Evolutionary conservation across 768 basidiomycete species (phyloP).

Genomic region (Cytidiella melzeri): DNA sequence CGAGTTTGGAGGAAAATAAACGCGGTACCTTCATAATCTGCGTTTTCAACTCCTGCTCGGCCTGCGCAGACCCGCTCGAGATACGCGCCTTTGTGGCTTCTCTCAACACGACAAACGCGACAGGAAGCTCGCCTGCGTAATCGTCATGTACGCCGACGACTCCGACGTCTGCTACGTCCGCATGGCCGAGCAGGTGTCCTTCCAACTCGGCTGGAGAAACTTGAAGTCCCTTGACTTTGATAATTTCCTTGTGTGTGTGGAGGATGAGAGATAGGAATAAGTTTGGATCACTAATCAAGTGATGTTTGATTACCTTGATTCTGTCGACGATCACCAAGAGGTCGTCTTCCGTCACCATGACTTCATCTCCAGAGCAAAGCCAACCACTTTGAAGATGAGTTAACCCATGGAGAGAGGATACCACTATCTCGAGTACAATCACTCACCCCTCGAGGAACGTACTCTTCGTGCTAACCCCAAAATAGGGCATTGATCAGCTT

Average conservation of each 20-base stretch:
- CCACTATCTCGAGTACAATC: too few species aligned
- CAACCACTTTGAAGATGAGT: slow-evolving; percentile 42
- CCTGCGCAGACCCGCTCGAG: slow-evolving; percentile 26
- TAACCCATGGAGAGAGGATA: too few species aligned
- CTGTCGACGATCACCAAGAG: slow-evolving; percentile 68
- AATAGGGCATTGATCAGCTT: slow-evolving; percentile 17
- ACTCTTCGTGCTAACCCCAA: slow-evolving; percentile 47
- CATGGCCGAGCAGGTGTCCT: slow-evolving; percentile 28
- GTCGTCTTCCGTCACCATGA: slow-evolving; percentile 48
- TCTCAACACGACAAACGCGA: slow-evolving; percentile 61
- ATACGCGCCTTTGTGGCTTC: slow-evolving; percentile 30
- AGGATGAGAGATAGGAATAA: neutral
- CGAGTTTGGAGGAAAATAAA: neutral
- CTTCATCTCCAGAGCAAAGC: slow-evolving; percentile 69
- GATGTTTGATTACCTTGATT: slow-evolving; percentile 44
- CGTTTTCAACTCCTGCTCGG: slow-evolving; percentile 31
- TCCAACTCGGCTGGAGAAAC: slow-evolving; percentile 30
- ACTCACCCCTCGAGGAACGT: slow-evolving; percentile 62
- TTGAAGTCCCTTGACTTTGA: slow-evolving; percentile 52
- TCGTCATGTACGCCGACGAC: slow-evolving; percentile 58
- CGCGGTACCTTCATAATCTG: slow-evolving; percentile 46
- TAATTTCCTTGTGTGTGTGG: slow-evolving; percentile 40
- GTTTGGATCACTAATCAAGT: neutral
- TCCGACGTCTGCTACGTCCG: slow-evolving; percentile 35
- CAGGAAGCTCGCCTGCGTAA: slow-evolving; percentile 65